phyloP scores from a whole-genome alignment of 306 rosid species.

The Pueraria montana region DNA sequence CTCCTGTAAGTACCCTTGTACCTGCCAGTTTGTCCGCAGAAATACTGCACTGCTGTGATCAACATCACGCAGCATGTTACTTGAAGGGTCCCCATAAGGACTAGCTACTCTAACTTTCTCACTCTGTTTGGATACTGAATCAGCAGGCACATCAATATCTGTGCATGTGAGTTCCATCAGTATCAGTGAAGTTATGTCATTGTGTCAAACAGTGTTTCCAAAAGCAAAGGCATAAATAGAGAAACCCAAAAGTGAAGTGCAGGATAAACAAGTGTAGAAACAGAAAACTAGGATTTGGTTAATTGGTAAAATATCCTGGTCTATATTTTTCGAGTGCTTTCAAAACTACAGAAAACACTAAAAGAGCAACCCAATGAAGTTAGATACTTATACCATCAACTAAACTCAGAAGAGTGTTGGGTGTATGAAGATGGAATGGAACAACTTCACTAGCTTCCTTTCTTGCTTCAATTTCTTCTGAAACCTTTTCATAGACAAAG shows the following conservation, averaged over 20 bases:
- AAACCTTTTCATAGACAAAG: slow-evolving; percentile 84
- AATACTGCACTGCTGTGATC: slow-evolving; percentile 70
- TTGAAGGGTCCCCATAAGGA: slow-evolving; percentile 66
- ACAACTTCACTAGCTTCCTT: slow-evolving; percentile 73
- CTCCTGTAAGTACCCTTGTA: slow-evolving; percentile 93
- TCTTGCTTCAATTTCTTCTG: slow-evolving; percentile 90
- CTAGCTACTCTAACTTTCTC: slow-evolving; percentile 64
- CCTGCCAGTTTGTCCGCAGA: slow-evolving; percentile 90
- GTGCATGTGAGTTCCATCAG: slow-evolving; percentile 43
- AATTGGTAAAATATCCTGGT: slow-evolving; percentile 29
- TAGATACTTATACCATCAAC: slow-evolving; percentile 74
- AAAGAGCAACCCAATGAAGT: neutral
- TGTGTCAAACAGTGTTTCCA: slow-evolving; percentile 38
- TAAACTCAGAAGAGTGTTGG: slow-evolving; percentile 76
- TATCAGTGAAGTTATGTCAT: slow-evolving; percentile 29
- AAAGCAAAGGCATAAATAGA: slow-evolving; percentile 27
- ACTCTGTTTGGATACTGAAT: slow-evolving; percentile 61
- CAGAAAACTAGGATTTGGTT: slow-evolving; percentile 38
- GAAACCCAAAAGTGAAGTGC: slow-evolving; percentile 27
- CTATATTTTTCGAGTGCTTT: slow-evolving; percentile 25
- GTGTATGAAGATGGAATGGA: slow-evolving; percentile 86
- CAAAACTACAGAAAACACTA: slow-evolving; percentile 18
- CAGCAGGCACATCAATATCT: slow-evolving; percentile 78
- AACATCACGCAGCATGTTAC: slow-evolving; percentile 59
- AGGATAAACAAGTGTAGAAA: slow-evolving; percentile 28